Percentiles rank a stretch among this genome's conserved stretches.
These are phyloP conservation scores for Calonectria pseudoreteaudii DNA, from an alignment of 2,329 filamentous ascomycete genomes.

Conservation along the genomic window DNA sequence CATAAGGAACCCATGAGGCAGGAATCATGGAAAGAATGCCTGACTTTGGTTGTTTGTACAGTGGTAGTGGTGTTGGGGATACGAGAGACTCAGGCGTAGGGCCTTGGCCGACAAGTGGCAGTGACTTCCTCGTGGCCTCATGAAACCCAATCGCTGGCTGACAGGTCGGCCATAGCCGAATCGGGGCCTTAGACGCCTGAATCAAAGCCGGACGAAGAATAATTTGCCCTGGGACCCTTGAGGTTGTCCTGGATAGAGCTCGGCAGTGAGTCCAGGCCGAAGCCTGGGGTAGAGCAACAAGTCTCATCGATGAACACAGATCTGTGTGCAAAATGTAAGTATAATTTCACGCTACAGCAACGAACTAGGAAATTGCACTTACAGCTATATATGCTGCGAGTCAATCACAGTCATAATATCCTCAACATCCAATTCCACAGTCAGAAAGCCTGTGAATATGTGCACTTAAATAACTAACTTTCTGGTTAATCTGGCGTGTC, in stretches of 20 bases:
- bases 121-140: conserved; percentile 34
- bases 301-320: conserved; percentile 35
- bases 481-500: neutral
- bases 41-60: conserved; percentile 77
- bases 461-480: neutral
- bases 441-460: neutral
- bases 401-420: neutral
- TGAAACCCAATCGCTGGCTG: conserved; percentile 40
- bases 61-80: conserved; percentile 40
- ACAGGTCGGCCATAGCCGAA: conserved; percentile 25
- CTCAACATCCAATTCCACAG: conserved; percentile 1
- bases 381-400: conserved; percentile 6
- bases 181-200: conserved; percentile 9
- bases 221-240: conserved; percentile 20
- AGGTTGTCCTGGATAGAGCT: conserved; percentile 29
- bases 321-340: conserved; percentile 20
- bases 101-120: conserved; percentile 26
- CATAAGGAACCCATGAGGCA: conserved; percentile 79
- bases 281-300: conserved; percentile 35
- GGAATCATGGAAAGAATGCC: conserved; percentile 80
- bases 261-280: conserved; percentile 38
- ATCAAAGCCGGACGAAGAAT: conserved; percentile 20
- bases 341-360: neutral
- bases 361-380: conserved; percentile 14
- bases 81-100: conserved; percentile 5